Evolutionary conservation across 805 yeast genomes (phyloP).

Genomic region (Myxozyma mucilagina): DNA sequence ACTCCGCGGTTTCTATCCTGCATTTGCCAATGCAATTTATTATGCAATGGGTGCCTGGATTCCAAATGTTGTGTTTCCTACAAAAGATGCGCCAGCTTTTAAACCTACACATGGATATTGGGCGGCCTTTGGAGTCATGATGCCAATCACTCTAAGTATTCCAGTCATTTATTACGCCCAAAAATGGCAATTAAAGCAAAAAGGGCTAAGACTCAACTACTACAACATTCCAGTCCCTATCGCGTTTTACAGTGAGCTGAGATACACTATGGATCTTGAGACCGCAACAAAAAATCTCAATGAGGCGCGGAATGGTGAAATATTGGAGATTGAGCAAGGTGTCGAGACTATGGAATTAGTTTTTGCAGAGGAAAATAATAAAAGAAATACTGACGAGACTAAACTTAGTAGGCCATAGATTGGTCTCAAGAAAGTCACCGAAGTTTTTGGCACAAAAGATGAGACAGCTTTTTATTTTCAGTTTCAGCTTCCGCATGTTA

Average conservation of each 20-base stretch:
- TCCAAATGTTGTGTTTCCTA: conserved; percentile 47
- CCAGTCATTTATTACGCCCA: conserved; percentile 12
- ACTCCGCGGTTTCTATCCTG: conserved; percentile 34
- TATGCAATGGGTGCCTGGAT: conserved; percentile 42
- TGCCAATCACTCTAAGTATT: not conserved
- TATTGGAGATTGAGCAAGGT: not conserved
- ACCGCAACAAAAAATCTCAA: not conserved
- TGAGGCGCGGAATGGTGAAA: not conserved
- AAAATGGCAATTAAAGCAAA: not conserved
- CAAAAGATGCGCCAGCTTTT: conserved; percentile 37
- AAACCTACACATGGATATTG: conserved; percentile 28
- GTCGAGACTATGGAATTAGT: not conserved
- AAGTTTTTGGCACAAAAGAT: not conserved
- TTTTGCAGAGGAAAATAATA: not conserved
- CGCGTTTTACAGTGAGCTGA: not conserved
- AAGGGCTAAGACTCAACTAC: conserved; percentile 3
- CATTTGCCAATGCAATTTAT: conserved; percentile 39
- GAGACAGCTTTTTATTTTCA: not conserved
- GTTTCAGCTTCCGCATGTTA: not conserved
- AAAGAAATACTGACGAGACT: not conserved
- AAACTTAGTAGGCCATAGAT: no score
- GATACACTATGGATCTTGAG: not conserved
- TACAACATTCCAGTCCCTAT: conserved; percentile 7
- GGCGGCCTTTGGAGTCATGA: conserved; percentile 1
- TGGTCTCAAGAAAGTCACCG: not conserved